These are phyloP conservation scores for Pisolithus albus DNA, from an alignment of 768 basidiomycete genomes.

Conservation along the genomic window DNA sequence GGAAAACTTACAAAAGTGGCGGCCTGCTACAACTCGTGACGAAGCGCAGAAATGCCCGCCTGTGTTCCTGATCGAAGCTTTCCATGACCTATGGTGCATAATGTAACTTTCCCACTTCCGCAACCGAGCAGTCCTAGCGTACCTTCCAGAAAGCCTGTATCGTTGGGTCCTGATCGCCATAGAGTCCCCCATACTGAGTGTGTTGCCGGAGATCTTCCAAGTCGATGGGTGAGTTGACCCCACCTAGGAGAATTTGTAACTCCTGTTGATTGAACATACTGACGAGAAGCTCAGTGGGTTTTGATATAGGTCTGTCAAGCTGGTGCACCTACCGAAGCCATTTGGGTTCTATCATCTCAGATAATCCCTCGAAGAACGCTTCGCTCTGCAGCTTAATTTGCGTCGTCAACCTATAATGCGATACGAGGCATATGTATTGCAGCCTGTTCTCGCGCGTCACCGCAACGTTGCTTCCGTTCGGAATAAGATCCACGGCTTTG, in stretches of 20 bases:
- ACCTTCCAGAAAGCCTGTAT: slow-evolving; percentile 83
- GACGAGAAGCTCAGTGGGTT: slow-evolving; percentile 5
- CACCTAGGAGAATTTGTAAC: slow-evolving; percentile 85
- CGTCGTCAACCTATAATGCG: slow-evolving; percentile 79
- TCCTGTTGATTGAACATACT: slow-evolving; percentile 99
- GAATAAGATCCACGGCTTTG: slow-evolving; percentile 70
- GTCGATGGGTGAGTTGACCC: slow-evolving; percentile 79
- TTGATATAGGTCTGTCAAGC: background rate
- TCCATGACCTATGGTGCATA: slow-evolving; percentile 55
- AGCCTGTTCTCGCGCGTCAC: slow-evolving; percentile 88
- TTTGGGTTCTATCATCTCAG: slow-evolving; percentile 85
- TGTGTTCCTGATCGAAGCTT: slow-evolving; percentile 73
- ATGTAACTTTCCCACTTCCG: background rate
- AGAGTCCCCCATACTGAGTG: slow-evolving; percentile 79
- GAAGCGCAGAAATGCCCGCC: slow-evolving; percentile 73
- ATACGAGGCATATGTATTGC: slow-evolving; percentile 83
- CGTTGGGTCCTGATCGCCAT: slow-evolving; percentile 61
- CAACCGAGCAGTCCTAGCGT: slow-evolving; percentile 14
- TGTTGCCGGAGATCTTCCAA: slow-evolving; percentile 71
- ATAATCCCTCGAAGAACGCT: slow-evolving; percentile 87
- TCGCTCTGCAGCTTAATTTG: slow-evolving; percentile 83
- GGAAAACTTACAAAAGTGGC: slow-evolving; percentile 63
- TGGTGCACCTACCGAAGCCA: slow-evolving; percentile 61
- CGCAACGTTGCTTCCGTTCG: slow-evolving; percentile 71
- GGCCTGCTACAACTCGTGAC: slow-evolving; percentile 91